A percentile compares a stretch with the other conserved stretches of the same genome.
Conservation (phyloP, 441 rosid species). For the Erysimum cheiri region DNA sequence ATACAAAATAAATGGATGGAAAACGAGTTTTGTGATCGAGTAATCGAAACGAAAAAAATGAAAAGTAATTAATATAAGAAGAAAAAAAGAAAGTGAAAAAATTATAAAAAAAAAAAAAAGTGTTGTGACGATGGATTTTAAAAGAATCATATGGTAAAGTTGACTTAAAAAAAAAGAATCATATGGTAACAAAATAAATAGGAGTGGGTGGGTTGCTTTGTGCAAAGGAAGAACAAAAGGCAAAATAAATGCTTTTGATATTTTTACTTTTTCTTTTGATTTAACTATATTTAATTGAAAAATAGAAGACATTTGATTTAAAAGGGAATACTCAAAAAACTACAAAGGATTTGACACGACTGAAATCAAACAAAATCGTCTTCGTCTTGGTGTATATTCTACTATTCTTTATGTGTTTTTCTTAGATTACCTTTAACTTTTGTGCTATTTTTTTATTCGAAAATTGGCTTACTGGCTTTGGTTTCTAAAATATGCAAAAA, state of each 20-base stretch:
- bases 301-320: slow-evolving; percentile 26
- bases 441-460: slow-evolving; percentile 20
- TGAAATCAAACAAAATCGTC: slow-evolving; percentile 21
- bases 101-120: no score
- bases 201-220: slow-evolving; percentile 45
- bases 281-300: slow-evolving; percentile 11
- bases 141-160: slow-evolving; percentile 27
- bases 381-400: slow-evolving; percentile 36
- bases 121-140: slow-evolving; percentile 27
- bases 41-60: slow-evolving; percentile 1
- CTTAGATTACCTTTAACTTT: slow-evolving; percentile 19
- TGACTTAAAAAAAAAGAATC: no score
- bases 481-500: background rate
- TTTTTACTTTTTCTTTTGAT: slow-evolving; percentile 9
- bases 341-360: slow-evolving; percentile 33
- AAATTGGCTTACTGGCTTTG: background rate
- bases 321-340: slow-evolving; percentile 29
- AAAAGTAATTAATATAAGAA: background rate
- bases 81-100: no score
- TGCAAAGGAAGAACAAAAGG: slow-evolving; percentile 42
- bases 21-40: slow-evolving; percentile 16
- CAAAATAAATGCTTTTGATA: slow-evolving; percentile 34
- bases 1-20: background rate
- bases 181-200: slow-evolving; percentile 2
- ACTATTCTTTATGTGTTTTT: slow-evolving; percentile 24